A percentile compares a stretch with the other conserved stretches of the same genome.
Conservation (phyloP, 495 filamentous ascomycete species). For the Lophiostoma macrostomum region DNA sequence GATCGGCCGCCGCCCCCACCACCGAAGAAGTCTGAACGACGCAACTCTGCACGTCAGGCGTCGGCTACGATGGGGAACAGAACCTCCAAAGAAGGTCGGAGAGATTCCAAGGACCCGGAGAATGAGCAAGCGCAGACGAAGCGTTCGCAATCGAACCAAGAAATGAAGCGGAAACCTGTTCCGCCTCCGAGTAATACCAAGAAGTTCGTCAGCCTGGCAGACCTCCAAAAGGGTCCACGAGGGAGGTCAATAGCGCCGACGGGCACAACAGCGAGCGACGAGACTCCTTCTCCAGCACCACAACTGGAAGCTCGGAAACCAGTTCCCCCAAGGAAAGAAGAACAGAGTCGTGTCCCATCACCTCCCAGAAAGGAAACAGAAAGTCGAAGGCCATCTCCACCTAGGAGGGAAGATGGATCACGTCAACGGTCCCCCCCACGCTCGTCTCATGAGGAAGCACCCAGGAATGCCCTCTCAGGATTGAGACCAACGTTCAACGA, state of each 20-base stretch:
- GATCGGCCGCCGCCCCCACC: constrained; percentile 25
- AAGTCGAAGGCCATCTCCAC: too few relatives aligned
- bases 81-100: constrained; percentile 6
- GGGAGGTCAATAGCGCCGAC: constrained; percentile 2
- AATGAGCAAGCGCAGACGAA: not conserved
- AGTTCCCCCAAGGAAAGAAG: too few relatives aligned
- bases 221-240: constrained; percentile 8
- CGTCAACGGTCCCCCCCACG: too few relatives aligned
- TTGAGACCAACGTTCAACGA: not conserved
- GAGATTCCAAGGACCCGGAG: not conserved
- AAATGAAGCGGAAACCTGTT: constrained; percentile 17
- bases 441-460: too few relatives aligned
- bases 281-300: not conserved
- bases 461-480: not conserved
- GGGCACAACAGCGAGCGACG: too few relatives aligned
- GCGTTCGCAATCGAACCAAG: not conserved
- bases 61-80: constrained; percentile 21
- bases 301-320: not conserved
- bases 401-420: too few relatives aligned
- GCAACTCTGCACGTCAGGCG: too few relatives aligned
- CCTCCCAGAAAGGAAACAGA: too few relatives aligned
- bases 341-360: too few relatives aligned
- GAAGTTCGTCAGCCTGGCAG: constrained; percentile 15
- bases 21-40: constrained; percentile 24
- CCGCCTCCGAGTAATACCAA: constrained; percentile 2